phyloP scores from a whole-genome alignment of 257 asterid species.

The Nicotiana tabacum region DNA sequence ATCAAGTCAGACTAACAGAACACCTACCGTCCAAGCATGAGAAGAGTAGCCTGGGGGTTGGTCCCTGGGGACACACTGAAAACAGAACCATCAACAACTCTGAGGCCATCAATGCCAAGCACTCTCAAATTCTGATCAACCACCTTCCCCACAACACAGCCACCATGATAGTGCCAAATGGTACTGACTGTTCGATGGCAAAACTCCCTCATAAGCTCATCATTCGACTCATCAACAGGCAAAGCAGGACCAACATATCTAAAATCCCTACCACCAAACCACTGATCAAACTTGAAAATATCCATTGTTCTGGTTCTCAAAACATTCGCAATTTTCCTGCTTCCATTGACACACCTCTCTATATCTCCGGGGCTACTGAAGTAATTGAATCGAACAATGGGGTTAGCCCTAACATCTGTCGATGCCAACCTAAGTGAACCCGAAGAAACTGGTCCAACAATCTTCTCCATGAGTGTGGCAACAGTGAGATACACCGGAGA shows the following conservation, averaged over 20 bases:
- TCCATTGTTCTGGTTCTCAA: slow-evolving; percentile 57
- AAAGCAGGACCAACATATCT: slow-evolving; percentile 60
- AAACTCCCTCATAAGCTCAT: slow-evolving; percentile 56
- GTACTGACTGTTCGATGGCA: slow-evolving; percentile 77
- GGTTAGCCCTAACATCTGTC: slow-evolving; percentile 62
- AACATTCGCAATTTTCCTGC: slow-evolving; percentile 50
- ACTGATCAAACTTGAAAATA: slow-evolving; percentile 45
- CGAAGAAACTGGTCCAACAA: slow-evolving; percentile 60
- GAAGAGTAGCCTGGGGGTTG: slow-evolving; percentile 88
- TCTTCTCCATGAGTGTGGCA: slow-evolving; percentile 87
- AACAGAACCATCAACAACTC: slow-evolving; percentile 78
- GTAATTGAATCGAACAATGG: slow-evolving; percentile 70
- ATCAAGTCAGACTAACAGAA: background rate
- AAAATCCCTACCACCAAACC: slow-evolving; percentile 64
- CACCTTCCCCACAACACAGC: slow-evolving; percentile 77
- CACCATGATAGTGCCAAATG: slow-evolving; percentile 97
- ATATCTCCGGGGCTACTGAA: slow-evolving; percentile 52
- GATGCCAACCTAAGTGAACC: slow-evolving; percentile 78
- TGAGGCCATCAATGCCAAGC: slow-evolving; percentile 48
- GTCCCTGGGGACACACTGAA: slow-evolving; percentile 80
- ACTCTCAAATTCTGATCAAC: slow-evolving; percentile 58
- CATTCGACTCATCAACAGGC: slow-evolving; percentile 51
- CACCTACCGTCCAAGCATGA: slow-evolving; percentile 77
- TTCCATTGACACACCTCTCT: slow-evolving; percentile 62
- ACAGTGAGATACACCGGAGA: slow-evolving; percentile 59